phyloP scores from a whole-genome alignment of 805 yeast genomes.

The Starmera pachycereana region DNA sequence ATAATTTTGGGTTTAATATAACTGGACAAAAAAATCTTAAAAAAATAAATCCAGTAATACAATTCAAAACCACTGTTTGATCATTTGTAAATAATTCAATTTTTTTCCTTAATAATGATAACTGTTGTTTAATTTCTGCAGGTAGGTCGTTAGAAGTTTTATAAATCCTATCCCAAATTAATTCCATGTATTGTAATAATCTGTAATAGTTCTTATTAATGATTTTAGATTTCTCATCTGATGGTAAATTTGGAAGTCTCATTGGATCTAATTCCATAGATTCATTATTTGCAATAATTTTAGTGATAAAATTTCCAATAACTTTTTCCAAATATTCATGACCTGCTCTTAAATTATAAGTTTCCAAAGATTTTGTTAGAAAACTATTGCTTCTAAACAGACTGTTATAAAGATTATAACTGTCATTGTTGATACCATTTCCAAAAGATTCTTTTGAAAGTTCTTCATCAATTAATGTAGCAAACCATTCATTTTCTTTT shows the following conservation, averaged over 20 bases:
- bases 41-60: slow-evolving; percentile 77
- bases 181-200: slow-evolving; percentile 39
- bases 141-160: slow-evolving; percentile 71
- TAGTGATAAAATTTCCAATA: slow-evolving; percentile 57
- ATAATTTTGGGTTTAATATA: slow-evolving; percentile 78
- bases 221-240: slow-evolving; percentile 27
- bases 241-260: slow-evolving; percentile 29
- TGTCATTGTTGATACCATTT: slow-evolving; percentile 11
- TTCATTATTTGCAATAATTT: slow-evolving; percentile 37
- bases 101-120: slow-evolving; percentile 51
- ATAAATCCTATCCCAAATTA: slow-evolving; percentile 58
- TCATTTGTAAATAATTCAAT: slow-evolving; percentile 55
- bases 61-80: slow-evolving; percentile 43
- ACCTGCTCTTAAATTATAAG: slow-evolving; percentile 67
- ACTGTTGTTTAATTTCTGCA: slow-evolving; percentile 46
- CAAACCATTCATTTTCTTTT: slow-evolving; percentile 65
- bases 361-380: slow-evolving; percentile 72
- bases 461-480: slow-evolving; percentile 58
- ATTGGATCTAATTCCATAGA: slow-evolving; percentile 75
- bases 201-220: slow-evolving; percentile 38
- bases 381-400: slow-evolving; percentile 81
- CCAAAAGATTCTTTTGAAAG: slow-evolving; percentile 26
- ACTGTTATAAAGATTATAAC: slow-evolving; percentile 39
- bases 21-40: slow-evolving; percentile 87
- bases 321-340: slow-evolving; percentile 66